Conservation (phyloP, 345 rosid species). For the Sonneratia alba region DNA sequence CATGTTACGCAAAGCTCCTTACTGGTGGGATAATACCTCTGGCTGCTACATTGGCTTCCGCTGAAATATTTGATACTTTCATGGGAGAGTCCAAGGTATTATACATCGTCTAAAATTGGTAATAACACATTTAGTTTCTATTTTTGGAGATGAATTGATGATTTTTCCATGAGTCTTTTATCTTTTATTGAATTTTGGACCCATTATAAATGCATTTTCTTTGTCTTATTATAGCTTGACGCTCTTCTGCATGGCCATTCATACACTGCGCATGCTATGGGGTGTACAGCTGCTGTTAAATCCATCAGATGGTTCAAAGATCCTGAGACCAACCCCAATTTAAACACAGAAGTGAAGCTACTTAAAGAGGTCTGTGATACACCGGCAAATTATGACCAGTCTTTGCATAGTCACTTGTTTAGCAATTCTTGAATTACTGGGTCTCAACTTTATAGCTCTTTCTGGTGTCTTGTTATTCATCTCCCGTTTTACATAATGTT, state of each 20-base stretch:
- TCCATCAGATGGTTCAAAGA: constrained; percentile 83
- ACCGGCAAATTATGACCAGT: neutral
- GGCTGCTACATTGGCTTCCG: constrained; percentile 74
- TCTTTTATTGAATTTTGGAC: neutral
- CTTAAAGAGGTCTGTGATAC: constrained; percentile 54
- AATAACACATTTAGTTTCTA: neutral
- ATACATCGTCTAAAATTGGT: neutral
- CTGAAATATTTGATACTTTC: constrained; percentile 64
- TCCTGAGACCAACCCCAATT: constrained; percentile 60
- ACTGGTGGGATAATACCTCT: constrained; percentile 90
- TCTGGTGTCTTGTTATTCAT: neutral
- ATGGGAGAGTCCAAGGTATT: constrained; percentile 85
- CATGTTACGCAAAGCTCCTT: constrained; percentile 87
- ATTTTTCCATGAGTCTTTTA: neutral
- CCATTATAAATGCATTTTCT: neutral
- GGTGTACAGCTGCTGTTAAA: constrained; percentile 78
- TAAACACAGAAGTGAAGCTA: constrained; percentile 32
- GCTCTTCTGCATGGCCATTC: constrained; percentile 97
- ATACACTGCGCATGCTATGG: constrained; percentile 89
- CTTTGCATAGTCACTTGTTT: neutral
- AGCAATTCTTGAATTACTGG: neutral
- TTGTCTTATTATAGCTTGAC: constrained; percentile 38
- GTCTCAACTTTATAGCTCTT: neutral
- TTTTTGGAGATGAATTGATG: neutral
- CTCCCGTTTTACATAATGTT: neutral